Conservation (phyloP, 768 basidiomycete genomes). For the Lenzites betulinus region DNA sequence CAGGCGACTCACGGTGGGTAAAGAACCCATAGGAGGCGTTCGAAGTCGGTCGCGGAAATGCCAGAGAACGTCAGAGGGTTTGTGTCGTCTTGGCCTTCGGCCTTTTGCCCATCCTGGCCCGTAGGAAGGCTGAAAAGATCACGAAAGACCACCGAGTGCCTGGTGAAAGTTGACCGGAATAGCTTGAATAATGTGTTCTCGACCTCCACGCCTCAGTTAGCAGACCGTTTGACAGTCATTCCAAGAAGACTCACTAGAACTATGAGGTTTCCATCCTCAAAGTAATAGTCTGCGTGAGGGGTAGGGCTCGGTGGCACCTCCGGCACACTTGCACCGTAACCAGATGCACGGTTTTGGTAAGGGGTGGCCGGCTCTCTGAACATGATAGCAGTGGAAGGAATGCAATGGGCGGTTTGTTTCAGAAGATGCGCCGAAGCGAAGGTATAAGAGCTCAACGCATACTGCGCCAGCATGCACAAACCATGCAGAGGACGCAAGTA, state of each 20-base stretch:
- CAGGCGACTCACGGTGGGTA: constrained; percentile 55
- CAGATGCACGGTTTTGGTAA: neutral
- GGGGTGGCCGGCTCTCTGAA: neutral
- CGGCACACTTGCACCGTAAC: constrained; percentile 16
- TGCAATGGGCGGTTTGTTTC: neutral
- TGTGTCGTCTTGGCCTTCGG: constrained; percentile 31
- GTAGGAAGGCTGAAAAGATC: constrained; percentile 28
- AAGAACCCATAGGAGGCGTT: constrained; percentile 60
- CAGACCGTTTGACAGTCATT: neutral
- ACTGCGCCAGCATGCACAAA: constrained; percentile 10
- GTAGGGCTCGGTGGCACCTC: neutral
- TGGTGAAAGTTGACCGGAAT: constrained; percentile 62
- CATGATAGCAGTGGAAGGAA: neutral
- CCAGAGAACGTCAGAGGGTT: constrained; percentile 41
- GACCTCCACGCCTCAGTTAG: constrained; percentile 41
- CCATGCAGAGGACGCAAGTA: neutral
- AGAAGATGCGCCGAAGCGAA: neutral
- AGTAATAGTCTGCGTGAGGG: constrained; percentile 45
- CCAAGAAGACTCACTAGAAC: constrained; percentile 45
- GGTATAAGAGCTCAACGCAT: neutral
- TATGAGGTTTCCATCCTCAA: constrained; percentile 53
- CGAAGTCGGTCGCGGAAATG: constrained; percentile 49
- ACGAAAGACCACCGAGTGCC: constrained; percentile 48
- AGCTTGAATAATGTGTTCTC: constrained; percentile 58
- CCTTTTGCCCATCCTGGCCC: constrained; percentile 12